phyloP scores from a whole-genome alignment of 2,329 filamentous ascomycete genomes.

The Apiospora malaysiana region DNA sequence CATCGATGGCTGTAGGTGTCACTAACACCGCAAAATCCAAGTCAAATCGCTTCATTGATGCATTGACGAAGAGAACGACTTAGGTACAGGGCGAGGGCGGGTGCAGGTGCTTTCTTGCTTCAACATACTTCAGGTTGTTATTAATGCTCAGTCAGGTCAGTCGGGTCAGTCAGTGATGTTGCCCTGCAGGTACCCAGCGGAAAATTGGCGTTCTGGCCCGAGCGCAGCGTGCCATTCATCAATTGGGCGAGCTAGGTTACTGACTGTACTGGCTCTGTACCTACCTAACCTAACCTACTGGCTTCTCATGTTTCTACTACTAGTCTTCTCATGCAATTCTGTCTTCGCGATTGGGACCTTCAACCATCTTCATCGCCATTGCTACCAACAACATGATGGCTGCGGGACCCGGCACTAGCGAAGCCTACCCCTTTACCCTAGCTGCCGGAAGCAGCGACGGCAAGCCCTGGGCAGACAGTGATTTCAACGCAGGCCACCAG shows the following conservation, averaged over 20 bases:
- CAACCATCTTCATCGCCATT: not conserved
- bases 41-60: no score
- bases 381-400: not conserved
- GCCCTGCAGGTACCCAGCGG: not conserved
- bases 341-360: not conserved
- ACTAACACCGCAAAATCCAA: no score
- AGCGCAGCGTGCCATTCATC: not conserved
- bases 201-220: conserved; percentile 15
- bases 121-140: no score
- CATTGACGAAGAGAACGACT: not conserved
- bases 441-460: conserved; percentile 24
- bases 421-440: conserved; percentile 19
- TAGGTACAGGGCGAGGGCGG: no score
- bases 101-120: not conserved
- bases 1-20: no score
- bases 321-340: not conserved
- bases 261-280: no score
- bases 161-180: no score
- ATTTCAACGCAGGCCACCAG: conserved; percentile 21
- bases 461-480: conserved; percentile 24
- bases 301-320: not conserved
- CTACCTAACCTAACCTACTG: no score
- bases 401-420: not conserved
- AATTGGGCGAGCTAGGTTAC: not conserved
- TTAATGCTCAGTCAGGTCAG: no score